These are phyloP conservation scores for Lablab purpureus DNA, from an alignment of 306 rosid genomes.

Conservation along the genomic window DNA sequence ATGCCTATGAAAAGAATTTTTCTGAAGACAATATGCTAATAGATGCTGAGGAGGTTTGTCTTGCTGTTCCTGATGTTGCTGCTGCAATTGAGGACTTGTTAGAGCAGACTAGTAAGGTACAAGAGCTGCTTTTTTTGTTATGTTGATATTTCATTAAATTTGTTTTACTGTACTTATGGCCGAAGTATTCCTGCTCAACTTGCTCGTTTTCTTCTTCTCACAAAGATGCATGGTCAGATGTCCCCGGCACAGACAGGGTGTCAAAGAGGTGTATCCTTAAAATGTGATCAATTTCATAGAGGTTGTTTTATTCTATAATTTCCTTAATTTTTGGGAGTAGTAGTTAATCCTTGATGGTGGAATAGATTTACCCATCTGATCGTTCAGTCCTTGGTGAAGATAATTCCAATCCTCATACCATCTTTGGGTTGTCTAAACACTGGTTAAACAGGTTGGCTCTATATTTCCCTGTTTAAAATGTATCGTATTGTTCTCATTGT, in stretches of 20 bases:
- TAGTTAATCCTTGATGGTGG: conserved; percentile 64
- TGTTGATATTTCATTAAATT: conserved; percentile 13
- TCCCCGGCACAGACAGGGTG: conserved; percentile 67
- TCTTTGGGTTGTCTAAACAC: conserved; percentile 71
- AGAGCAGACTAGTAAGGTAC: conserved; percentile 96
- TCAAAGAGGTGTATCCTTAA: conserved; percentile 73
- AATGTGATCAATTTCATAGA: conserved; percentile 39
- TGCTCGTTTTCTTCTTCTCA: conserved; percentile 41
- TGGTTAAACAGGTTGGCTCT: conserved; percentile 77
- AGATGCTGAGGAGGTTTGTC: conserved; percentile 51
- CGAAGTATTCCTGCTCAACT: conserved; percentile 44
- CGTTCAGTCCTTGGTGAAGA: conserved; percentile 67
- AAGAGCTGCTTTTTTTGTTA: conserved; percentile 43
- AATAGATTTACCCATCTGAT: conserved; percentile 71
- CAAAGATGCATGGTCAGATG: conserved; percentile 80
- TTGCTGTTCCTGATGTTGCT: conserved; percentile 90
- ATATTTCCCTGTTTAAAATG: conserved; percentile 24
- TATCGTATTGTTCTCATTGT: conserved; percentile 35
- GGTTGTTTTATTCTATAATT: conserved; percentile 32
- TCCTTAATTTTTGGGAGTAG: conserved; percentile 15
- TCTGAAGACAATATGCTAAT: conserved; percentile 53
- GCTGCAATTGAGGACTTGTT: conserved; percentile 94
- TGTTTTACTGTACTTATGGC: conserved; percentile 20
- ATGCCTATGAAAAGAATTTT: conserved; percentile 49
- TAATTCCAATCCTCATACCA: conserved; percentile 65